Percentiles rank a stretch among this genome's conserved stretches.
These are phyloP conservation scores for Phytopythium delawarense DNA, from an alignment of 352 stramenopile species.

Conservation along the genomic window DNA sequence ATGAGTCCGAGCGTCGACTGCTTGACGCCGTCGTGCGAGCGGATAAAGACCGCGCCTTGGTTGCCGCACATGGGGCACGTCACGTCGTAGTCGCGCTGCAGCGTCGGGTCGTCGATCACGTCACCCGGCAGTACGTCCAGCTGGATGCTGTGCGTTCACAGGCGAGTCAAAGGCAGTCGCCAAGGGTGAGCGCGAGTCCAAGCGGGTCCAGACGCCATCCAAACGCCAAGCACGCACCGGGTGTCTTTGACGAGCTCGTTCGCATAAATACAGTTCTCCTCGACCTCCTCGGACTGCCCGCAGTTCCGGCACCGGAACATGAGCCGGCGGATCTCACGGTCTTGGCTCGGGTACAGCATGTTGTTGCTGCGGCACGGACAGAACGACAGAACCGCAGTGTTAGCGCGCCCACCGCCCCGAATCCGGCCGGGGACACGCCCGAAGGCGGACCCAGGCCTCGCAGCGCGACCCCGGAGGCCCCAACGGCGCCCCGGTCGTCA, in stretches of 20 bases:
- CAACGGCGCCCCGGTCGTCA: background rate
- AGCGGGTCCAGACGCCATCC: background rate
- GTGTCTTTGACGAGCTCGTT: conserved; percentile 89
- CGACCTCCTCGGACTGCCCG: conserved; percentile 80
- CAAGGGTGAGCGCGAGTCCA: conserved; percentile 4
- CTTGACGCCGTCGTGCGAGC: conserved; percentile 86
- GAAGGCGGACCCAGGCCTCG: background rate
- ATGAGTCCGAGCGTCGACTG: conserved; percentile 84
- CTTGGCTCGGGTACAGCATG: conserved; percentile 89
- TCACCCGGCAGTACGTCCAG: conserved; percentile 82
- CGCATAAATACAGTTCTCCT: conserved; percentile 91
- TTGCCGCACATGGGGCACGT: conserved; percentile 71
- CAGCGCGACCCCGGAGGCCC: background rate
- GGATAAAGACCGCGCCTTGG: conserved; percentile 85
- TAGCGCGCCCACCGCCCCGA: background rate
- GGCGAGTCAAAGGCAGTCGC: conserved; percentile 5
- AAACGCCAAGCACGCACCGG: conserved; percentile 32
- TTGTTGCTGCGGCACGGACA: conserved; percentile 64
- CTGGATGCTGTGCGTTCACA: conserved; percentile 44
- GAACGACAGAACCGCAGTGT: background rate
- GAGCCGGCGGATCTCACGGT: conserved; percentile 78
- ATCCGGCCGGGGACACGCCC: background rate
- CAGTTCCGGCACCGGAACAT: conserved; percentile 88
- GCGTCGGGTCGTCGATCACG: conserved; percentile 85
- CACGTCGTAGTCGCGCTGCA: conserved; percentile 86